Conservation (phyloP, 805 yeast genomes). For the Wickerhamiella siamensis region DNA sequence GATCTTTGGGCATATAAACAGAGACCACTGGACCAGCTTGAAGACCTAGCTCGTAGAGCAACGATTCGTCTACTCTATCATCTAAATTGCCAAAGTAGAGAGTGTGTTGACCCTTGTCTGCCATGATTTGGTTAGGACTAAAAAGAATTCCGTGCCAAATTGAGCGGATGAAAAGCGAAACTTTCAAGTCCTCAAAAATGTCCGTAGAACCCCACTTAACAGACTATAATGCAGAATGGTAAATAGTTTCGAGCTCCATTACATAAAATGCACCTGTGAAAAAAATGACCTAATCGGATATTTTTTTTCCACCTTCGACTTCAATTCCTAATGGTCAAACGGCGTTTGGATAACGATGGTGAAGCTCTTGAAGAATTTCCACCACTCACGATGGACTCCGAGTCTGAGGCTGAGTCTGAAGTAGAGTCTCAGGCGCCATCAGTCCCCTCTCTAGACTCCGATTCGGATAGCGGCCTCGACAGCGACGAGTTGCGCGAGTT, state of each 20-base stretch:
- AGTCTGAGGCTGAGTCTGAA: background rate
- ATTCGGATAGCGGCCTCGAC: slow-evolving; percentile 11
- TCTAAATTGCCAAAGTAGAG: slow-evolving; percentile 75
- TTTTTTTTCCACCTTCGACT: background rate
- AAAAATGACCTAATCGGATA: slow-evolving; percentile 1
- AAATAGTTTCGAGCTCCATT: too few species aligned
- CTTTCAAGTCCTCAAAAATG: too few species aligned
- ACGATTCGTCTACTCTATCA: slow-evolving; percentile 50
- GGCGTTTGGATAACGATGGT: background rate
- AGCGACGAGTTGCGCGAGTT: slow-evolving; percentile 16
- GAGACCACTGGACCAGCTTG: slow-evolving; percentile 70
- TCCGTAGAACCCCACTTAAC: too few species aligned
- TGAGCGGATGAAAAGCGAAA: too few species aligned
- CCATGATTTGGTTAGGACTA: too few species aligned
- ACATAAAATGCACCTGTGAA: background rate
- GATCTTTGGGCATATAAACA: slow-evolving; percentile 67
- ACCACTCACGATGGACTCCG: background rate
- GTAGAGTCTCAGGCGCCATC: background rate
- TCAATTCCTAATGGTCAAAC: slow-evolving; percentile 1
- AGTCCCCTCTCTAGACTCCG: background rate
- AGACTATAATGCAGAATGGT: too few species aligned
- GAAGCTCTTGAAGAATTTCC: background rate
- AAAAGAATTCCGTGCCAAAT: too few species aligned
- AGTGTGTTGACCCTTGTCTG: background rate
- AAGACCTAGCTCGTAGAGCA: slow-evolving; percentile 66